These are phyloP conservation scores for Neoboletus subvelutipes DNA, from an alignment of 768 basidiomycete genomes.

Conservation along the genomic window DNA sequence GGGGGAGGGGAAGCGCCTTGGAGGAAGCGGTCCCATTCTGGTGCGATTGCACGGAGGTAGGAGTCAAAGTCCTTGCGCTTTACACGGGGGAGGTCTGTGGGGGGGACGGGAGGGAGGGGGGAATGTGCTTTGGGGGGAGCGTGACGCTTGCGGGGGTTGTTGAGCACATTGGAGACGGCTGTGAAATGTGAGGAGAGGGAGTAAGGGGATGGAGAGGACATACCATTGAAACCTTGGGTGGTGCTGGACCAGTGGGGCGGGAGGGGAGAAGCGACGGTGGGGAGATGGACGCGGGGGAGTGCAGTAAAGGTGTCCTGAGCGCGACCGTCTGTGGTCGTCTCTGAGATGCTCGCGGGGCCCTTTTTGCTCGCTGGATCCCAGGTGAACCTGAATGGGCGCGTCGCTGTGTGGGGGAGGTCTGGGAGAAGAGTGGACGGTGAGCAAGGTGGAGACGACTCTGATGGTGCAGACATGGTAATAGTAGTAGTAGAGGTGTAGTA, in stretches of 20 bases:
- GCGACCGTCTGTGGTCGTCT: conserved; percentile 66
- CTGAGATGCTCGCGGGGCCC: conserved; percentile 74
- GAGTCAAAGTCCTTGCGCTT: conserved; percentile 80
- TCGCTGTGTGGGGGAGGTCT: conserved; percentile 33
- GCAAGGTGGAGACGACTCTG: conserved; percentile 49
- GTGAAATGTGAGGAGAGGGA: conserved; percentile 10
- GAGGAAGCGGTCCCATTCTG: conserved; percentile 79
- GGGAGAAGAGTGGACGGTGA: conserved; percentile 47
- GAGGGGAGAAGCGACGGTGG: conserved; percentile 52
- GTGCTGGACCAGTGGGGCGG: conserved; percentile 77
- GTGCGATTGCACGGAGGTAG: conserved; percentile 68
- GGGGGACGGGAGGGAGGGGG: conserved; percentile 64
- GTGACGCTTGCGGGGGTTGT: conserved; percentile 81
- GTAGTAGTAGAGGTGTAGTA: neutral
- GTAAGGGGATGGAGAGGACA: conserved; percentile 21
- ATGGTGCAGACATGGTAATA: conserved; percentile 44
- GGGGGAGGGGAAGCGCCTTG: conserved; percentile 37
- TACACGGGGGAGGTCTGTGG: conserved; percentile 78
- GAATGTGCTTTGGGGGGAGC: conserved; percentile 90
- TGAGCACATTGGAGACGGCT: conserved; percentile 94
- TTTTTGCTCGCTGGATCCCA: conserved; percentile 64
- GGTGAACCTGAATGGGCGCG: conserved; percentile 69
- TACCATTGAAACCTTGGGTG: conserved; percentile 88
- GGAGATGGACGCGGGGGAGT: conserved; percentile 41
- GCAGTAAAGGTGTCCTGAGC: conserved; percentile 53